Evolutionary conservation across 2,329 filamentous ascomycete genomes (phyloP).

Genomic region (Sphaerostilbella broomeana): DNA sequence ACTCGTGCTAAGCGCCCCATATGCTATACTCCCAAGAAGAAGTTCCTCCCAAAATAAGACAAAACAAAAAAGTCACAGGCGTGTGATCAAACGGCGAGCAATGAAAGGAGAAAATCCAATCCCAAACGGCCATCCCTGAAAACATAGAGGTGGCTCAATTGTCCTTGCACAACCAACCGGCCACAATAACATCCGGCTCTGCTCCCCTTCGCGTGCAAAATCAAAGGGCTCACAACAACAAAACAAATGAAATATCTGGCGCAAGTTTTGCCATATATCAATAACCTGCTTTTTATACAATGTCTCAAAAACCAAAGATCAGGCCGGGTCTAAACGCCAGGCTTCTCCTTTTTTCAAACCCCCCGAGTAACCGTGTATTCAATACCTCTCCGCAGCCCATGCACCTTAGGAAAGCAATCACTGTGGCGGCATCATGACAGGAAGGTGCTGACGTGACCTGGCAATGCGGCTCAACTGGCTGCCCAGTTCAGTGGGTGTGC

Average conservation of each 20-base stretch:
- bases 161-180: too few species aligned
- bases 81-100: neutral
- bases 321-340: conserved; percentile 1
- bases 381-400: neutral
- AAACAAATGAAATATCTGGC: conserved; percentile 14
- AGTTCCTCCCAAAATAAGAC: conserved; percentile 8
- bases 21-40: conserved; percentile 17
- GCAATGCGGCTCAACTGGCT: conserved; percentile 1
- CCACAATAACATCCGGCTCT: too few species aligned
- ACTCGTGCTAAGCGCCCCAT: conserved; percentile 15
- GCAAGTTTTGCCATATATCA: conserved; percentile 13
- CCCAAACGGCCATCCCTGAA: conserved; percentile 7
- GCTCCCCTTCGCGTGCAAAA: neutral
- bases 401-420: neutral
- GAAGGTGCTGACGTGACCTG: conserved; percentile 6
- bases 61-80: conserved; percentile 3
- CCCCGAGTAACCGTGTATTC: conserved; percentile 1
- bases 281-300: conserved; percentile 15
- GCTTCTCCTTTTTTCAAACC: neutral
- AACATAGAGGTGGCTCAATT: too few species aligned
- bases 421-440: conserved; percentile 1
- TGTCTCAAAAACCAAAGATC: conserved; percentile 12
- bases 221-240: conserved; percentile 9
- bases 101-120: conserved; percentile 8
- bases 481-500: neutral